A percentile compares a stretch with the other conserved stretches of the same genome.
These are phyloP conservation scores for Suillus hirtellus DNA, from an alignment of 768 basidiomycete genomes.

Conservation along the genomic window DNA sequence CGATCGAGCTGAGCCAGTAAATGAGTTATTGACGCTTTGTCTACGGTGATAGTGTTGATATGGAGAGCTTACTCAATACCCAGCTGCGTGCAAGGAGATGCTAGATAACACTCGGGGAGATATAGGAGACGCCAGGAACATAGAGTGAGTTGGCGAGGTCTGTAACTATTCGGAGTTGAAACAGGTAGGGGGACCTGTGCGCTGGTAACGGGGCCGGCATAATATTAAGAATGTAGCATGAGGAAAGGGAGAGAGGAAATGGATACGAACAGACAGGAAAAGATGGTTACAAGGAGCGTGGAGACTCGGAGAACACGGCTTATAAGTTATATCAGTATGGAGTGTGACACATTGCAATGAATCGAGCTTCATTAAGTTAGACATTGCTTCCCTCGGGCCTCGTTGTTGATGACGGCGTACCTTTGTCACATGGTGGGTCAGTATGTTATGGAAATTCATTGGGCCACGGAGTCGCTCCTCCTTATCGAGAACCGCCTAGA, in stretches of 20 bases:
- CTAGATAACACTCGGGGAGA: neutral
- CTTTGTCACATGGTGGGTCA: neutral
- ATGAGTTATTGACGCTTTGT: neutral
- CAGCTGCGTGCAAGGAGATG: neutral
- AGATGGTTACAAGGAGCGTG: neutral
- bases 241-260: neutral
- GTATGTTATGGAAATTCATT: neutral
- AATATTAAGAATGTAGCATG: neutral
- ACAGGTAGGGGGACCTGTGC: neutral
- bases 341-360: neutral
- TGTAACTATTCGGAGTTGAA: neutral
- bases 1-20: neutral
- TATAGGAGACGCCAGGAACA: neutral
- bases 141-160: neutral
- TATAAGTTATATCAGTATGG: neutral
- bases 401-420: neutral
- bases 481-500: neutral
- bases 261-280: neutral
- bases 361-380: neutral
- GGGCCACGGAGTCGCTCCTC: neutral
- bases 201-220: neutral
- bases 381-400: neutral
- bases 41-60: neutral
- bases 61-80: neutral
- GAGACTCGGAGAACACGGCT: neutral